phyloP scores from a whole-genome alignment of 208 protist species.

The Phytomonas francai region DNA sequence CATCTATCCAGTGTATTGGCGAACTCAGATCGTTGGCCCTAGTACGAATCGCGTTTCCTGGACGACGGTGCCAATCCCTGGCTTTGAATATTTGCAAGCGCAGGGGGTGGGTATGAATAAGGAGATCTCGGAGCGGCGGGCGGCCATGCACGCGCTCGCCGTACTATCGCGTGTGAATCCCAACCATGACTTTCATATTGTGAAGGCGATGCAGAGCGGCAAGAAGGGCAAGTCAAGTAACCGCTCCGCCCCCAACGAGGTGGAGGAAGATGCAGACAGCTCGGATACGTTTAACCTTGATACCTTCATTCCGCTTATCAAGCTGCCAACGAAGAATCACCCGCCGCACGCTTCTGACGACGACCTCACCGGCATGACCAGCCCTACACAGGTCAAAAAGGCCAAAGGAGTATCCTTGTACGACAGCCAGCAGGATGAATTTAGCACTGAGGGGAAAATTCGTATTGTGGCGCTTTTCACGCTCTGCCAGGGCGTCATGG shows the following conservation, averaged over 20 bases:
- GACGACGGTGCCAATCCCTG: conserved; percentile 51
- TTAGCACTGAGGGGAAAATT: too few species aligned
- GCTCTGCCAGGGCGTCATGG: too few species aligned
- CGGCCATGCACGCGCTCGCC: conserved; percentile 74
- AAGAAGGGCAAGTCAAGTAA: background rate
- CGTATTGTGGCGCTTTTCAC: too few species aligned
- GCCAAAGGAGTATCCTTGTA: too few species aligned
- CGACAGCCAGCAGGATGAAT: too few species aligned
- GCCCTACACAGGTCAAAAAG: too few species aligned
- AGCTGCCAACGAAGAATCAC: too few species aligned
- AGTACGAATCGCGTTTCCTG: conserved; percentile 40
- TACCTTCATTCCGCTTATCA: too few species aligned
- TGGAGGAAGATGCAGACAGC: conserved; percentile 13
- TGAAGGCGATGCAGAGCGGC: background rate
- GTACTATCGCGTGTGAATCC: conserved; percentile 66
- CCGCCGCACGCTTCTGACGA: too few species aligned
- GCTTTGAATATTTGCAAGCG: conserved; percentile 42
- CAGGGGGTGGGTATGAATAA: conserved; percentile 61
- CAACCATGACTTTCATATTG: conserved; percentile 25
- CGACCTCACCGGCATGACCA: too few species aligned
- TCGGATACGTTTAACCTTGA: conserved; percentile 22
- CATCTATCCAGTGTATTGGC: conserved; percentile 38
- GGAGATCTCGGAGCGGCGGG: conserved; percentile 40
- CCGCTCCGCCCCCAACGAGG: background rate
- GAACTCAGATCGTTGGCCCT: conserved; percentile 34